phyloP scores from a whole-genome alignment of 768 basidiomycete species.

The Exidia glandulosa region DNA sequence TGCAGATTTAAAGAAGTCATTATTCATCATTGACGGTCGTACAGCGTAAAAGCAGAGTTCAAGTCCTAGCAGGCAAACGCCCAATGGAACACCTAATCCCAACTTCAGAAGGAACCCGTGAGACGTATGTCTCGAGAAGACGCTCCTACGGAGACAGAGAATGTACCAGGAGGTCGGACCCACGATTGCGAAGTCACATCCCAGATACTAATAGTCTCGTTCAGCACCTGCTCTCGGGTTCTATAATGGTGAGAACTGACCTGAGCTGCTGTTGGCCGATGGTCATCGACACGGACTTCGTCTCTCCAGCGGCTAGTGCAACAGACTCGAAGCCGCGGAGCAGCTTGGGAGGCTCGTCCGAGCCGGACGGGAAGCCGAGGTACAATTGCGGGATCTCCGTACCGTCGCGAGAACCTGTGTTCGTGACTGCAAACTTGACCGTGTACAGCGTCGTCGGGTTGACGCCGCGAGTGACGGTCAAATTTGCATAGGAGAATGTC shows the following conservation, averaged over 20 bases:
- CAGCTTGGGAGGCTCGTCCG: constrained; percentile 39
- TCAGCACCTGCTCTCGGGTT: constrained; percentile 18
- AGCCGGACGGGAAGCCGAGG: constrained; percentile 34
- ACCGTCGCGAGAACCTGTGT: constrained; percentile 38
- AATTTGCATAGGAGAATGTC: constrained; percentile 48
- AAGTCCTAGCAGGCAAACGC: background rate
- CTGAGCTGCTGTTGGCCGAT: constrained; percentile 34
- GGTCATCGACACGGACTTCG: constrained; percentile 24
- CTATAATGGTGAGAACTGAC: constrained; percentile 15
- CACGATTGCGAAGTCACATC: constrained; percentile 41
- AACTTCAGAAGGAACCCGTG: background rate
- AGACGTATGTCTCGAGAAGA: constrained; percentile 38
- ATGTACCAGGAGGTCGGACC: constrained; percentile 38
- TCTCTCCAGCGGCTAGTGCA: constrained; percentile 26
- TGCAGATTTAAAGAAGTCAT: background rate
- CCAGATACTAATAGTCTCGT: constrained; percentile 41
- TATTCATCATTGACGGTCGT: background rate
- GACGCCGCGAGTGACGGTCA: constrained; percentile 28
- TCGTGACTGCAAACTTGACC: constrained; percentile 34
- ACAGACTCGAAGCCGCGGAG: constrained; percentile 44
- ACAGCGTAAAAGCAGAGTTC: no score
- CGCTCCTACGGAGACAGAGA: constrained; percentile 42
- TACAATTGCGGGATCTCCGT: constrained; percentile 46
- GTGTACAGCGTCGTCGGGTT: background rate
- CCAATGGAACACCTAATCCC: background rate